Evolutionary conservation across 2,329 filamentous ascomycete genomes (phyloP), one percentile per base, ranked within the genome.

Genomic region (Pseudofabraea citricarpa): DNA sequence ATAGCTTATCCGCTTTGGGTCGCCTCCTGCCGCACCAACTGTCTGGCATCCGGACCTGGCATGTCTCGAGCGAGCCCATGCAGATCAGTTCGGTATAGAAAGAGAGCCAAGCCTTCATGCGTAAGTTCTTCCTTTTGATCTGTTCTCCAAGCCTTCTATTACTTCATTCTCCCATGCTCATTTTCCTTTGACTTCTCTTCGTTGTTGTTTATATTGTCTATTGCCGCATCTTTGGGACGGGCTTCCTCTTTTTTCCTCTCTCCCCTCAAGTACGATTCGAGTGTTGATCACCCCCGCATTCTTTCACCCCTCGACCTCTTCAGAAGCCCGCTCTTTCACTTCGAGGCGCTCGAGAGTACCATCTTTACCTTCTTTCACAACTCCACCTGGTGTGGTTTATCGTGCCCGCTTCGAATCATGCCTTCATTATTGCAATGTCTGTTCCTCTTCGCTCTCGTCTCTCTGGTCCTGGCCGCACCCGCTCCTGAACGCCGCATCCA

Each of bases 391-490:
- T 55, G 57, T 60, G 57, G 57, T 51, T 51, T 49, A 21, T 36
- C 31, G 16, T 36, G 24, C 39, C 22, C 33, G 32, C 45, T 45
- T 39, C 49, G 46, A 40, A 56, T 40, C 9, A 62, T 63, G 59
- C 57, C 48, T 56, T 58, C 59, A 18, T 50, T 56, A 46, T 19
- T 58, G 16, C 51, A 53, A 43, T 41, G 68, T 41, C 49, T 70
- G 44, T 50, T 73, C 51, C 55, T 76, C 46, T 56, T 75, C 49
- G 66, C 71, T 59, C 60, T 79, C 46, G 66, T 65, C 27, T 62
- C 72, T 32, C 54, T 72, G 35, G 68, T 66, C 44, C 59, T 75
- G 31, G 71, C 75, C 21, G 69, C 59, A 45, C 59, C 81, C 26
- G 66, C 57, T 51, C 56, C 79, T 24, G 65, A 76, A 36, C 63